These are phyloP conservation scores for Pseudogymnoascus sp. DNA, from an alignment of 2,329 filamentous ascomycete genomes.

Conservation along the genomic window DNA sequence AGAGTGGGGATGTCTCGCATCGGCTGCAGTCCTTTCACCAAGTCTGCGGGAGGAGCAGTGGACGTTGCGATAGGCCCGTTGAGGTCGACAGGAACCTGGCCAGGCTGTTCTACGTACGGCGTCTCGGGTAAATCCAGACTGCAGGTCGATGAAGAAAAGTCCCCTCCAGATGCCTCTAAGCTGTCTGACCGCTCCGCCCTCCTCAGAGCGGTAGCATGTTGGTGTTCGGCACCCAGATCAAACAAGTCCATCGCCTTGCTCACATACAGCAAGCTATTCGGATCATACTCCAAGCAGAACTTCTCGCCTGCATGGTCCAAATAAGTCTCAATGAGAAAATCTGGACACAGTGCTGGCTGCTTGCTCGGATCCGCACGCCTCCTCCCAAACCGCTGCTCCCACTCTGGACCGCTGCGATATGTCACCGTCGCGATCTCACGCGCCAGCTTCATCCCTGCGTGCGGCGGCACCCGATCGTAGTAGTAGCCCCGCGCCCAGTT, in stretches of 20 bases:
- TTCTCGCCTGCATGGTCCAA: conserved; percentile 97
- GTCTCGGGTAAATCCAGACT: conserved; percentile 73
- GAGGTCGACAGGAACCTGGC: conserved; percentile 35
- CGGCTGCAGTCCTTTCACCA: conserved; percentile 66
- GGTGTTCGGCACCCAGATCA: conserved; percentile 71
- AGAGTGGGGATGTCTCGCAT: conserved; percentile 74
- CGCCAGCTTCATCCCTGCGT: conserved; percentile 95
- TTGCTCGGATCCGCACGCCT: conserved; percentile 78
- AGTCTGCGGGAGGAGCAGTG: conserved; percentile 64
- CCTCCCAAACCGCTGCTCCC: conserved; percentile 90
- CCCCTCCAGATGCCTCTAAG: conserved; percentile 42
- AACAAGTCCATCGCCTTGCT: conserved; percentile 99
- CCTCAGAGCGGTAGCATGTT: conserved; percentile 54
- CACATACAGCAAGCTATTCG: conserved; percentile 91
- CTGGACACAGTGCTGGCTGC: conserved; percentile 88
- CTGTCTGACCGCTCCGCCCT: conserved; percentile 54
- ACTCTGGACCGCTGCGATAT: conserved; percentile 92
- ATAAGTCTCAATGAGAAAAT: conserved; percentile 97
- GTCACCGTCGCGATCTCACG: conserved; percentile 97
- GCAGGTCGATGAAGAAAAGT: conserved; percentile 46
- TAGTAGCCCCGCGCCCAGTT: conserved; percentile 96
- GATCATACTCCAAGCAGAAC: conserved; percentile 93
- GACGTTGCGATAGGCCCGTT: conserved; percentile 30
- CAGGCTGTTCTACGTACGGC: conserved; percentile 79
- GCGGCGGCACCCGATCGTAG: conserved; percentile 80